These are phyloP conservation scores for Naematelia aurantialba DNA, from an alignment of 768 basidiomycete genomes.

Conservation along the genomic window DNA sequence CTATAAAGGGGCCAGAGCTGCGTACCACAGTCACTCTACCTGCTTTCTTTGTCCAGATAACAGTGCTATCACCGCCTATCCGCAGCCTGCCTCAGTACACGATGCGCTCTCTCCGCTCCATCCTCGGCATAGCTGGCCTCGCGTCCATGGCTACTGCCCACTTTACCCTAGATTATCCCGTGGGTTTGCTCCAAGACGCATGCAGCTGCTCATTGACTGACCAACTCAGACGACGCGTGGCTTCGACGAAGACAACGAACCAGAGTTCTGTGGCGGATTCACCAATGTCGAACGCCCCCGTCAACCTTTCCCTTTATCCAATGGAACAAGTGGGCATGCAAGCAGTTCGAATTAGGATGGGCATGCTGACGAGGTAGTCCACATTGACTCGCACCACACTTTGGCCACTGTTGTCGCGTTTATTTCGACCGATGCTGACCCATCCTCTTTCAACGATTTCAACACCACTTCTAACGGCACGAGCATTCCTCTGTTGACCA, in stretches of 20 bases:
- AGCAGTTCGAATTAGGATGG: conserved; percentile 23
- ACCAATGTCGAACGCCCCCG: conserved; percentile 57
- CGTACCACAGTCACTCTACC: neutral
- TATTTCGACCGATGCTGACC: conserved; percentile 53
- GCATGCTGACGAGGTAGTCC: conserved; percentile 29
- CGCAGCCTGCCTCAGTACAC: neutral
- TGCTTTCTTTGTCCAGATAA: too few species aligned
- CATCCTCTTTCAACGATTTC: conserved; percentile 66
- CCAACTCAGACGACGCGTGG: conserved; percentile 61
- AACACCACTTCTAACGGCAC: conserved; percentile 51
- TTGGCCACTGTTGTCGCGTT: conserved; percentile 56
- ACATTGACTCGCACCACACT: conserved; percentile 23
- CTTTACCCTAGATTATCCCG: conserved; percentile 74
- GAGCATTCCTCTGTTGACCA: conserved; percentile 28
- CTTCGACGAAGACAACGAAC: conserved; percentile 57
- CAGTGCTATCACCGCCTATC: neutral
- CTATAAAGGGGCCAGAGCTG: neutral
- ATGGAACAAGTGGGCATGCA: conserved; percentile 62
- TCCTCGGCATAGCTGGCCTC: conserved; percentile 26
- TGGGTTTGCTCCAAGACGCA: conserved; percentile 10
- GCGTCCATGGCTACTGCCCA: conserved; percentile 61
- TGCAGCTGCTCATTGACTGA: conserved; percentile 5
- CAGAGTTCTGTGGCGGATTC: conserved; percentile 70
- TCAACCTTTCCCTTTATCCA: conserved; percentile 64
- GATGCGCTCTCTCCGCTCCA: conserved; percentile 46